Base-by-base conservation (phyloP, 306 rosid genomes). In the Fragaria nilgerrensis region DNA sequence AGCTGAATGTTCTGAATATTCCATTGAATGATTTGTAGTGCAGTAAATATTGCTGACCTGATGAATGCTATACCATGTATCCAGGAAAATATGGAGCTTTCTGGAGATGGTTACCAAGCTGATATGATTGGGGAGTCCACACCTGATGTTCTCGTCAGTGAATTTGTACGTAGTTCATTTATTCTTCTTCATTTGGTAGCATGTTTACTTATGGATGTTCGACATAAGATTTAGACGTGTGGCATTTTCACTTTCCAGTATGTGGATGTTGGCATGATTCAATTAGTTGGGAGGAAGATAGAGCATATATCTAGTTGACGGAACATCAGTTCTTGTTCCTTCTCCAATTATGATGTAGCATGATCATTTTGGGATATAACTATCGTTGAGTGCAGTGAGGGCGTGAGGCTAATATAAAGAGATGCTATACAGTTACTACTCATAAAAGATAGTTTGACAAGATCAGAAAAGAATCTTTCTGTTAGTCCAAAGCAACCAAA, bases 41-140 rank as follows among this genome's bases (percentile, higher is more conserved):
- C 29, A 13, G 14, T 70, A 9, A 32, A 25, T 68, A 70, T 17
- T 44, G 64, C 64, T 53, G 64, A 68, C 68, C 72, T 78, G 50
- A 83, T 80, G 79, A 79, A 49, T 85, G 61, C 44, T 69, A 36
- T 78, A 49, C 80, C 27, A 82, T 75, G 48, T 83, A 70, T 82
- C 75, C 89, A 94, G 98, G 97, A 87, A 83, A 92, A 84, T 80
- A 70, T 89, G 85, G 97, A 89, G 80, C 89, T 90, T 77, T 73
- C 84, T 70, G 93, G 86, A 78, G 96, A 89, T 81, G 97, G 93
- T 78, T 94, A 92, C 76, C 82, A 82, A 59, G 96, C 86, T 67
- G 98, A 94, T 87, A 85, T 92, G 79, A 84, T 94, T 63, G 98
- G 98, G 83, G 98, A 94, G 82, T 87, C 89, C 77, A 94, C 97